A percentile compares a stretch with the other conserved stretches of the same genome.
These are phyloP conservation scores for Metschnikowia lachancei DNA, from an alignment of 805 yeast species.

Conservation along the genomic window DNA sequence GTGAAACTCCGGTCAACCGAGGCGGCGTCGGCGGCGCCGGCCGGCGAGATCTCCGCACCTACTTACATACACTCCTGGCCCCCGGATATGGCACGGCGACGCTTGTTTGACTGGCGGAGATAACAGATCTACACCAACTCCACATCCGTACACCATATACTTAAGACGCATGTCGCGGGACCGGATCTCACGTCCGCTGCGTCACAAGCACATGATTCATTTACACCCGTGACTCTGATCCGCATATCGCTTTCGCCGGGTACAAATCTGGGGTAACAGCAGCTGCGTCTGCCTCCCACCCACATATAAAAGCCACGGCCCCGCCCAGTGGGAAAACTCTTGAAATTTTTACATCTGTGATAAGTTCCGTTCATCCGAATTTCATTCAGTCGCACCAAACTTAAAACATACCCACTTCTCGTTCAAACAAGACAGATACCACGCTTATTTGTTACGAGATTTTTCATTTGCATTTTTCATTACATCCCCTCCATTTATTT, in stretches of 20 bases:
- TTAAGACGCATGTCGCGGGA: too few relatives aligned
- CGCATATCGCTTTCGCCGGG: conserved; percentile 20
- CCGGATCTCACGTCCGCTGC: conserved; percentile 4
- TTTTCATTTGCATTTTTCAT: background rate
- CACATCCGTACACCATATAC: conserved; percentile 10
- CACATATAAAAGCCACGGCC: conserved; percentile 10
- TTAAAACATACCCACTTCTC: too few relatives aligned
- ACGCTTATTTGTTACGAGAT: background rate
- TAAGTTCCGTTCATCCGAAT: background rate
- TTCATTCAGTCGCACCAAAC: background rate
- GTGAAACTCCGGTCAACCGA: conserved; percentile 12
- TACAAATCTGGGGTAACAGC: conserved; percentile 14
- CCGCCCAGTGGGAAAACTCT: conserved; percentile 2
- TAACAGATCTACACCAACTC: background rate
- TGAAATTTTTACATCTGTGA: background rate
- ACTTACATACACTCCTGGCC: conserved; percentile 1
- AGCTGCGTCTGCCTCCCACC: conserved; percentile 2
- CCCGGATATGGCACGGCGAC: conserved; percentile 3
- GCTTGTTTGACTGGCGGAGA: conserved; percentile 5
- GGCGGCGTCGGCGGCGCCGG: conserved; percentile 9
- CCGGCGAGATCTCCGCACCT: conserved; percentile 3
- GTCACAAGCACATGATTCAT: conserved; percentile 12
- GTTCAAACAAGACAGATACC: too few relatives aligned
- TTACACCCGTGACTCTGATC: conserved; percentile 16
- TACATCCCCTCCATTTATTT: background rate